A percentile compares a stretch with the other conserved stretches of the same genome.
These are phyloP conservation scores for Capsicum pubescens DNA, from an alignment of 257 asterid species.

Conservation along the genomic window DNA sequence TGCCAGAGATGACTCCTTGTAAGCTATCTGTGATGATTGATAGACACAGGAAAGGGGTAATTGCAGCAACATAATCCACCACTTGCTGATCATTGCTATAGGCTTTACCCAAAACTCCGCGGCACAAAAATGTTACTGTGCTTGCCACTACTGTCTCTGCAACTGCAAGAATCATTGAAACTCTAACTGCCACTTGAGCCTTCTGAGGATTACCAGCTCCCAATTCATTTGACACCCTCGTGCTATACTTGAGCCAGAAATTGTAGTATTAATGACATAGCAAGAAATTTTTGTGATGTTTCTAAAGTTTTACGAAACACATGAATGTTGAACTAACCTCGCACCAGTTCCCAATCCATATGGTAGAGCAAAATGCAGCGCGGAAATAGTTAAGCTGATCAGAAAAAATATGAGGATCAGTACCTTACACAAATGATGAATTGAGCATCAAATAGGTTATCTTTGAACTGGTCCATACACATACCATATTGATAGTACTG, in stretches of 20 bases:
- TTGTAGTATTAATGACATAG: neutral
- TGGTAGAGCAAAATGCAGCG: constrained; percentile 55
- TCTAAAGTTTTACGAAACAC: neutral
- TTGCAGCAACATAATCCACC: constrained; percentile 47
- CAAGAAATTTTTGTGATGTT: neutral
- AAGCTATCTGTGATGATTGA: constrained; percentile 50
- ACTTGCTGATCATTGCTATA: constrained; percentile 58
- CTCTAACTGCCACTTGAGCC: constrained; percentile 49
- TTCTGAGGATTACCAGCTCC: constrained; percentile 64
- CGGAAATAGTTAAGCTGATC: constrained; percentile 57
- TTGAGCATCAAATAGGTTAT: neutral
- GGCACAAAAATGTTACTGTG: constrained; percentile 38
- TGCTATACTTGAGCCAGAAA: constrained; percentile 38
- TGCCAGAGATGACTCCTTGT: constrained; percentile 59
- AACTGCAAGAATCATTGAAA: constrained; percentile 45
- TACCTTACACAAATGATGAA: neutral
- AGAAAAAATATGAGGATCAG: neutral
- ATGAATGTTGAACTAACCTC: constrained; percentile 46
- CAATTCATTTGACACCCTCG: constrained; percentile 64
- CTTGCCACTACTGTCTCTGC: constrained; percentile 33
- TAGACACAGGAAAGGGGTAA: constrained; percentile 58
- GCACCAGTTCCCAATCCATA: constrained; percentile 62
- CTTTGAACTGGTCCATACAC: neutral
- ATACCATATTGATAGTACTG: constrained; percentile 69
- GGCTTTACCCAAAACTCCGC: constrained; percentile 44